These are phyloP conservation scores for Volvariella surrecta DNA, from an alignment of 1,284 basidiomycete species.

Conservation along the genomic window DNA sequence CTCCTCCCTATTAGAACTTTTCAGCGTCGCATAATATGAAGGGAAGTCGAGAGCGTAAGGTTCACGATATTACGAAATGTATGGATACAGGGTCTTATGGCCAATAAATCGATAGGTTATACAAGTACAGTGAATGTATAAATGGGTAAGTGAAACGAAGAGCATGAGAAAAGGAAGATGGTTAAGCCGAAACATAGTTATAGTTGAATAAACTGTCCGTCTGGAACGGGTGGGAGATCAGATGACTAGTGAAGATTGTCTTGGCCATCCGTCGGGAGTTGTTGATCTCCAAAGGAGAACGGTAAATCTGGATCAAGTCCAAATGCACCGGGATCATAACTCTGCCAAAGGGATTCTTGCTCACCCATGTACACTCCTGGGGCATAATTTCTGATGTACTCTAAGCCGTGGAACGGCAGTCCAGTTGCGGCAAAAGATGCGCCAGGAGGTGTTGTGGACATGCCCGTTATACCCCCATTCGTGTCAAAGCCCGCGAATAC, in stretches of 20 bases:
- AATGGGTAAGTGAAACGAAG: conserved; percentile 1
- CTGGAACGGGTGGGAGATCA: conserved; percentile 1
- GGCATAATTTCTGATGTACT: conserved; percentile 68
- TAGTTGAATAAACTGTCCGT: conserved; percentile 1
- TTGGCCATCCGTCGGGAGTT: conserved; percentile 24
- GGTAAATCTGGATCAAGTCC: conserved; percentile 67
- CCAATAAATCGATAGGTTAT: no score
- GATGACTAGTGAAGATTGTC: conserved; percentile 12
- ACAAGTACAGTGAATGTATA: not conserved
- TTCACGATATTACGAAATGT: no score
- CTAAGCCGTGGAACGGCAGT: conserved; percentile 70
- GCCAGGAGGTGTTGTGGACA: conserved; percentile 49
- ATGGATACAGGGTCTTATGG: no score
- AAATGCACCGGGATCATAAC: conserved; percentile 64
- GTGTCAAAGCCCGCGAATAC: conserved; percentile 36
- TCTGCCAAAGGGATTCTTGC: conserved; percentile 64
- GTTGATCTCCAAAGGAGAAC: conserved; percentile 43
- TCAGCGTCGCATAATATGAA: no score
- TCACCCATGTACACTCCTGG: conserved; percentile 38
- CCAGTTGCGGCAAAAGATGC: conserved; percentile 59
- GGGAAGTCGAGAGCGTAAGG: no score
- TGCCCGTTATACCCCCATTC: conserved; percentile 25
- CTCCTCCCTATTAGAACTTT: no score
- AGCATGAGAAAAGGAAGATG: not conserved
- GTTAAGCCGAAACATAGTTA: conserved; percentile 5